phyloP scores from a whole-genome alignment of 2,329 filamentous ascomycete species.

The Huntiella moniliformis region DNA sequence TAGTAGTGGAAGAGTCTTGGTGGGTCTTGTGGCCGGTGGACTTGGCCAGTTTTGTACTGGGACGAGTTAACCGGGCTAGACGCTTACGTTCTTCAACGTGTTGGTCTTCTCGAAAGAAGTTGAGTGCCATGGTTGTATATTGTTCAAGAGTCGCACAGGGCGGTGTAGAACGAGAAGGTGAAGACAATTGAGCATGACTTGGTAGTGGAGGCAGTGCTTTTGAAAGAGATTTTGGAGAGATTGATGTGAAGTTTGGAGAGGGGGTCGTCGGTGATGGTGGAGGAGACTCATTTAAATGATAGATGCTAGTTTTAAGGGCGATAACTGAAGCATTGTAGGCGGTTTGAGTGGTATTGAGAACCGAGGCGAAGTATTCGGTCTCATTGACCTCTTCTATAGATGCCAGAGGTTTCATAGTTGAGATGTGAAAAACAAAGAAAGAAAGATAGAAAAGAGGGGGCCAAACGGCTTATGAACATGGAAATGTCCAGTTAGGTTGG shows the following conservation, averaged over 20 bases:
- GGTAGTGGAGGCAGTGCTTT: not conserved
- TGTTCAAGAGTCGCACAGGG: constrained; percentile 6
- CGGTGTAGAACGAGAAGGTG: not conserved
- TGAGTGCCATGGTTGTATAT: constrained; percentile 3
- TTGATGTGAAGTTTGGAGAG: not conserved
- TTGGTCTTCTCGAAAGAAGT: not conserved
- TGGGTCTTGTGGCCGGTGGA: not conserved
- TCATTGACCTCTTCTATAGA: constrained; percentile 10
- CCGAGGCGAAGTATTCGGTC: constrained; percentile 8
- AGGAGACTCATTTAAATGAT: constrained; percentile 7
- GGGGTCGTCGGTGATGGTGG: constrained; percentile 1
- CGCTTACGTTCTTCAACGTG: not conserved
- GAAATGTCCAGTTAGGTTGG: not conserved
- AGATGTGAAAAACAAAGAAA: not conserved
- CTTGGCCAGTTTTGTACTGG: constrained; percentile 5
- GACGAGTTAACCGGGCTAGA: not conserved
- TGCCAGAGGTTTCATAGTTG: constrained; percentile 8
- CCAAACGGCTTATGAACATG: not conserved
- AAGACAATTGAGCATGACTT: not conserved
- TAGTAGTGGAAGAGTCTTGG: constrained; percentile 1
- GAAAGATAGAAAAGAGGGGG: not conserved
- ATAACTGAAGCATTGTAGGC: constrained; percentile 7
- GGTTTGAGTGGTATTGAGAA: constrained; percentile 7
- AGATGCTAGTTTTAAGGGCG: constrained; percentile 9
- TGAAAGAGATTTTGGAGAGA: not conserved